Base-by-base conservation (phyloP, 23 red algal species). In the Gracilaria domingensis region DNA sequence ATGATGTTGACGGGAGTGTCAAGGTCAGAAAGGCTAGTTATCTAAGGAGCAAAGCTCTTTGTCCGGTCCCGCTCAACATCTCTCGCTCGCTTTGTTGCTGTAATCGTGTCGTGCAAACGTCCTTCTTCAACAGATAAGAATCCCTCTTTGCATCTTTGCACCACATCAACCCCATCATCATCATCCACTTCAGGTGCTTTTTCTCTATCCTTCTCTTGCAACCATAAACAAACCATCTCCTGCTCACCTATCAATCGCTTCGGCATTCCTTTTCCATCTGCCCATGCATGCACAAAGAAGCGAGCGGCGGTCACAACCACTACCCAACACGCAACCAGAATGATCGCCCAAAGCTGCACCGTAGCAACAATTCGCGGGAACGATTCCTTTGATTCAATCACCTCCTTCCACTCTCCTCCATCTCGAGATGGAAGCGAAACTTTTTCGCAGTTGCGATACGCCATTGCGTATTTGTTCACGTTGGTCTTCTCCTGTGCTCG, bases 401-500 rank as follows among this genome's bases (percentile, higher is more conserved):
- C 24, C 21, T 66, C 60, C 21, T 29, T n/a, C 60, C 60, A 66
- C 24, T 9, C 9, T 14, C 24, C 60, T 29, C 12, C n/a, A 66
- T 66, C 24, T 66, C 60, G 60, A 66, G 60, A 66, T 24, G 60
- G 60, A n/a, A 66, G n/a, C 12, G 60, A 66, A 9, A 66, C 11
- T 23, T n/a, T 66, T 14, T 33, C 29, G 60, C 60, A 66, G 29
- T 66, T 66, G 29, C 60, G 60, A 23, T 66, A 66, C 24, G 60
- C 60, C 7, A 66, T 66, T 9, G 60, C 60, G 21, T 66, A 66
- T 23, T 66, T 66, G 21, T 66, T 66, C 11, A 66, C 60, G 24
- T 66, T 66, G 60, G 24, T 66, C 60, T 66, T 66, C 9, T 66
- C 60, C 29, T 66, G 60, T 23, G 60, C 60, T 66, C 60, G 8